Evolutionary conservation across 164 flowering plant species (phyloP).

Genomic region (Santalum album): DNA sequence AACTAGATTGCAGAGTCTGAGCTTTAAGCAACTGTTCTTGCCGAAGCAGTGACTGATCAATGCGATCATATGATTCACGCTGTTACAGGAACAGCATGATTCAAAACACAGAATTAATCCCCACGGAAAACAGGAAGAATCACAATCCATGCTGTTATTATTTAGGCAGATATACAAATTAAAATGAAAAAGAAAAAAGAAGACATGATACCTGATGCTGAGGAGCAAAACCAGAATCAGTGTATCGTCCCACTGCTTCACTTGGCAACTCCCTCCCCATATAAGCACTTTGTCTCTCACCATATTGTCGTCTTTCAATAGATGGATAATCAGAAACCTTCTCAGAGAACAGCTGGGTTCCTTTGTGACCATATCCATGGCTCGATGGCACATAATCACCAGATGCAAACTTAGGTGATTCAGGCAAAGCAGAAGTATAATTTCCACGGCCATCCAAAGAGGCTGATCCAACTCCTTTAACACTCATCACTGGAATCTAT

Average conservation of each 20-base stretch:
- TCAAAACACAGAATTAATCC: no score
- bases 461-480: conserved; percentile 37
- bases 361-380: conserved; percentile 61
- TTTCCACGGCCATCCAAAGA: conserved; percentile 59
- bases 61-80: no score
- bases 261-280: conserved; percentile 51
- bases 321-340: conserved; percentile 62
- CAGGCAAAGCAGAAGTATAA: conserved; percentile 45
- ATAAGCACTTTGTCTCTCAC: conserved; percentile 58
- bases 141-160: no score
- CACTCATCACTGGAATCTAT: conserved; percentile 41
- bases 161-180: no score
- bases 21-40: conserved; percentile 72
- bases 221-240: conserved; percentile 59
- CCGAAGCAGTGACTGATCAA: conserved; percentile 70
- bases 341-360: conserved; percentile 46
- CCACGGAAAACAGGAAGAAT: no score
- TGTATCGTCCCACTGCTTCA: conserved; percentile 54
- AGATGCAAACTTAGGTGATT: conserved; percentile 58
- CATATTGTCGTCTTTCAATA: conserved; percentile 57
- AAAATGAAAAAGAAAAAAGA: no score
- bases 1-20: conserved; percentile 53
- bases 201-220: conserved; percentile 59
- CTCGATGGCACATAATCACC: conserved; percentile 55
- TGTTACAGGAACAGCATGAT: no score